Conservation (phyloP, 2,329 filamentous ascomycete genomes). For the Aspergillus flavus region DNA sequence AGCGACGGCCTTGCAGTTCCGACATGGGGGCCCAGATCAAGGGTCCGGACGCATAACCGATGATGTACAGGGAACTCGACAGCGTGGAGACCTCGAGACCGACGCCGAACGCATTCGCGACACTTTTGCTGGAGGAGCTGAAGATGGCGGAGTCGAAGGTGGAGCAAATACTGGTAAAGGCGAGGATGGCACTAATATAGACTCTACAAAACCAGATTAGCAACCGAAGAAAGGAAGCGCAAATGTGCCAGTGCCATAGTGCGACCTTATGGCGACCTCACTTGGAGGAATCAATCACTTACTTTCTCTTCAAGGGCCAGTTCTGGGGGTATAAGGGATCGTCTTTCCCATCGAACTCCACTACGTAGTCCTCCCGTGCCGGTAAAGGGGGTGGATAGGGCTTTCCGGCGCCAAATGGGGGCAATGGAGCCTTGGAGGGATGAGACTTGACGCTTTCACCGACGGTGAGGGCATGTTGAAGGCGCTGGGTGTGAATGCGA, state of each 20-base stretch:
- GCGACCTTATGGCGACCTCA: no score
- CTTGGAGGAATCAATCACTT: slow-evolving; percentile 10
- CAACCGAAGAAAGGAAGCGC: no score
- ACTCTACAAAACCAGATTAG: slow-evolving; percentile 19
- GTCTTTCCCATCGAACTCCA: slow-evolving; percentile 55
- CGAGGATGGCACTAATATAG: slow-evolving; percentile 19
- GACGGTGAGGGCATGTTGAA: slow-evolving; percentile 43
- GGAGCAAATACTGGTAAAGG: slow-evolving; percentile 34
- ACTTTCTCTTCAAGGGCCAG: slow-evolving; percentile 53
- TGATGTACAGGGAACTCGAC: slow-evolving; percentile 49
- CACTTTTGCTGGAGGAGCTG: slow-evolving; percentile 60
- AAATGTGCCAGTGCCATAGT: no score
- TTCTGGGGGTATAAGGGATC: slow-evolving; percentile 58
- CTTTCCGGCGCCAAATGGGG: slow-evolving; percentile 44
- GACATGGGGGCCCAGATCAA: slow-evolving; percentile 64
- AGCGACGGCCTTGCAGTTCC: slow-evolving; percentile 60
- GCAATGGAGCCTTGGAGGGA: slow-evolving; percentile 25
- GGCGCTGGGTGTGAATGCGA: slow-evolving; percentile 35
- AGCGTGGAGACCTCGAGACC: slow-evolving; percentile 43
- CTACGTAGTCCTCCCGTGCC: slow-evolving; percentile 56
- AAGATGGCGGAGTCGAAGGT: slow-evolving; percentile 64
- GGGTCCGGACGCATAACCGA: slow-evolving; percentile 57
- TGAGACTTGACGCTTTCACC: slow-evolving; percentile 33
- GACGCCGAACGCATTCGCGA: slow-evolving; percentile 53
- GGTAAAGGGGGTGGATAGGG: slow-evolving; percentile 55